A percentile compares a stretch with the other conserved stretches of the same genome.
These are phyloP conservation scores for Rhodocollybia butyracea DNA, from an alignment of 768 basidiomycete species.

Conservation along the genomic window DNA sequence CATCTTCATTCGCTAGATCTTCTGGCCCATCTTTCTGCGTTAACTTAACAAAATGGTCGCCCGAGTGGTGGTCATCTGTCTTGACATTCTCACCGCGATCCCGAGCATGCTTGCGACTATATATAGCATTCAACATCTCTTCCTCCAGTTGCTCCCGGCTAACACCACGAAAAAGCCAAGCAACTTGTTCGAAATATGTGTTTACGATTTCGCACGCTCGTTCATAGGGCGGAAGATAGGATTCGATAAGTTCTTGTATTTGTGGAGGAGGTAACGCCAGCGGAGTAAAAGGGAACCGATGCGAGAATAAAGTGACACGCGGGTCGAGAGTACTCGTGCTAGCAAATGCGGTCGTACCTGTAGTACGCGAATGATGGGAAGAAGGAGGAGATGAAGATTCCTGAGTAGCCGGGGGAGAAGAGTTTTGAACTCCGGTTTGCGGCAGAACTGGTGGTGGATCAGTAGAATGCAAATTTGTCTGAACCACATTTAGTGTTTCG, in stretches of 20 bases:
- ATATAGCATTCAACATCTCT: conserved; percentile 40
- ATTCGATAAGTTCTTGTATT: conserved; percentile 47
- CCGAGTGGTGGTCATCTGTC: conserved; percentile 16
- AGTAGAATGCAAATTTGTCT: neutral
- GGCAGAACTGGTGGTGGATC: neutral
- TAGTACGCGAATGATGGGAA: neutral
- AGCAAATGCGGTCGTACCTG: neutral
- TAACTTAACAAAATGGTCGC: conserved; percentile 2
- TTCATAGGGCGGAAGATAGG: conserved; percentile 51
- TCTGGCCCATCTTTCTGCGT: neutral
- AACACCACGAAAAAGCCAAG: conserved; percentile 51
- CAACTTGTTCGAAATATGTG: conserved; percentile 44
- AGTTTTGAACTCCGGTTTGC: neutral
- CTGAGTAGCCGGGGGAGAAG: neutral
- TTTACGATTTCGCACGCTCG: conserved; percentile 43
- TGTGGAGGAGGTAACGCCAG: conserved; percentile 39
- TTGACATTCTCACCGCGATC: conserved; percentile 16
- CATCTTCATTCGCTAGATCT: neutral
- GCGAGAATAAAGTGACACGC: conserved; percentile 37
- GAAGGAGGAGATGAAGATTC: neutral
- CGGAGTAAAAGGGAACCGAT: conserved; percentile 63
- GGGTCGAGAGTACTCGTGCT: neutral
- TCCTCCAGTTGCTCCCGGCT: conserved; percentile 40
- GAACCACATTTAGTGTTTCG: neutral
- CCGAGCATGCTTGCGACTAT: conserved; percentile 18